Conservation (phyloP, 1,284 basidiomycete genomes). For the Heterobasidion parviporum region DNA sequence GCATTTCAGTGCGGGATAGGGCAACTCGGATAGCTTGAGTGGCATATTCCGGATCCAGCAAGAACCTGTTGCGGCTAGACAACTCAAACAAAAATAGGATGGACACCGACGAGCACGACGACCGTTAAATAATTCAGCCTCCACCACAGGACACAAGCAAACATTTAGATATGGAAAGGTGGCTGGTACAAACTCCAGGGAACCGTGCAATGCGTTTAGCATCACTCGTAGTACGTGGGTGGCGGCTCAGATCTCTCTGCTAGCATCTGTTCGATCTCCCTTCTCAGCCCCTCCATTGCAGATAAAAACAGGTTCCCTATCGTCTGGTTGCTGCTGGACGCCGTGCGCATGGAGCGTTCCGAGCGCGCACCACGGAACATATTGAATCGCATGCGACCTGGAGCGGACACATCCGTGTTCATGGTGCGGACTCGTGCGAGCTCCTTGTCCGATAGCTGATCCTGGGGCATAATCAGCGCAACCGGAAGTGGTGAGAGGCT, state of each 20-base stretch:
- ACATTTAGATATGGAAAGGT: no score
- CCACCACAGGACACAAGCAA: no score
- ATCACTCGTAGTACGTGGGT: constrained; percentile 8
- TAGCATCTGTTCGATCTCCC: constrained; percentile 17
- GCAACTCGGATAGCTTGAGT: no score
- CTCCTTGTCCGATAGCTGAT: constrained; percentile 5
- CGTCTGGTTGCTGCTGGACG: neutral
- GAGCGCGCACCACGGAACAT: neutral
- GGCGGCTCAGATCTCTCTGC: constrained; percentile 12
- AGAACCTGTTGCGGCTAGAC: no score
- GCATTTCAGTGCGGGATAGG: no score
- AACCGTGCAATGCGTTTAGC: no score
- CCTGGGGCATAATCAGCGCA: neutral
- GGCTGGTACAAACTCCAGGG: no score
- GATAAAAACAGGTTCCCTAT: constrained; percentile 7
- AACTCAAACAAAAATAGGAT: no score
- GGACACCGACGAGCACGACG: no score
- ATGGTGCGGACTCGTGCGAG: neutral
- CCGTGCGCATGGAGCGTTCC: neutral
- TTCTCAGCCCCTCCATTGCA: constrained; percentile 16
- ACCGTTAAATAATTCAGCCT: no score
- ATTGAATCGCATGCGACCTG: neutral
- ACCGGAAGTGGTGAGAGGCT: constrained; percentile 14
- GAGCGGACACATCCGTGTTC: neutral
- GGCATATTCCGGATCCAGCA: no score